Evolutionary conservation across 148 eudicot species (phyloP).

Genomic region (Spergularia bocconei): DNA sequence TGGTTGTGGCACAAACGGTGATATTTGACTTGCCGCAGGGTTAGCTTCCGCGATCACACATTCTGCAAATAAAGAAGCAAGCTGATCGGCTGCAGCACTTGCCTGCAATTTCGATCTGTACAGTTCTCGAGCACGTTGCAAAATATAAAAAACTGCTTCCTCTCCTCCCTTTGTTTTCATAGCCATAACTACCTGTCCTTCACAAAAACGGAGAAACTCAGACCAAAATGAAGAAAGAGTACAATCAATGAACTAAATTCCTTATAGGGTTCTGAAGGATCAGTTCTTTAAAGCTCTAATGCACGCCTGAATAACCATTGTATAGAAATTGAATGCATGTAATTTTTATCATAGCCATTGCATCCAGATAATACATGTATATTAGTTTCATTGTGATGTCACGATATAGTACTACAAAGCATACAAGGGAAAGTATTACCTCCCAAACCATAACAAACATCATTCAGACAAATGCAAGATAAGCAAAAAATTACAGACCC

Average conservation of each 20-base stretch:
- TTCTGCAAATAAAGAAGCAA: slow-evolving; percentile 92
- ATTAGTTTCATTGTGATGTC: neutral
- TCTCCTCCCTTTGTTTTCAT: slow-evolving; percentile 82
- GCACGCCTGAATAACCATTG: neutral
- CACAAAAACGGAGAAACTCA: neutral
- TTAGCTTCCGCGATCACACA: slow-evolving; percentile 93
- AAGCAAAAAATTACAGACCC: no score
- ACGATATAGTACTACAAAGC: neutral
- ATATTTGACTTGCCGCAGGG: slow-evolving; percentile 33
- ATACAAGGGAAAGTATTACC: neutral
- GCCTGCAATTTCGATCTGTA: slow-evolving; percentile 64
- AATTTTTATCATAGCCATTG: neutral
- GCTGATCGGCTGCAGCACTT: slow-evolving; percentile 69
- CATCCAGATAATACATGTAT: neutral
- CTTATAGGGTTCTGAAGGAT: neutral
- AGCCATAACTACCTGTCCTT: slow-evolving; percentile 71
- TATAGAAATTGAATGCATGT: no score
- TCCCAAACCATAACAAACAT: neutral
- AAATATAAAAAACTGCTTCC: slow-evolving; percentile 55
- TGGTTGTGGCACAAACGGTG: slow-evolving; percentile 7
- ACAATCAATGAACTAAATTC: neutral
- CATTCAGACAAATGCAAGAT: no score
- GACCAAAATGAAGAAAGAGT: neutral
- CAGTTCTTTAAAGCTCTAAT: no score
- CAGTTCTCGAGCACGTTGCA: slow-evolving; percentile 76